Base-by-base conservation (phyloP, 768 basidiomycete species). In the Amanita thiersii region DNA sequence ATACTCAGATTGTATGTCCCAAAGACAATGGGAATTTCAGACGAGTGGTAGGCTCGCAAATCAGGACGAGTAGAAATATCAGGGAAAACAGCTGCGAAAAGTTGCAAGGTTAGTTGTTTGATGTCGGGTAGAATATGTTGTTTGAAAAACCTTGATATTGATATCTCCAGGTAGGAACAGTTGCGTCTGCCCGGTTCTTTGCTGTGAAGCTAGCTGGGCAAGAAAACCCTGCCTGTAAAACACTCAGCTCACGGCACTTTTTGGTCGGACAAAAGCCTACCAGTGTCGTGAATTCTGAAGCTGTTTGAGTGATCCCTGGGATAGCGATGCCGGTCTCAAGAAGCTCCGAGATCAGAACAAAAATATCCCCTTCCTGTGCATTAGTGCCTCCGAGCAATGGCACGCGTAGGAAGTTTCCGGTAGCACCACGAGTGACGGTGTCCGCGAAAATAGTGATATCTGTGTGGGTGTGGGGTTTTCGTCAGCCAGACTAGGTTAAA, bases 11-110 rank as follows among this genome's bases (percentile, higher is more conserved):
- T 55, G 47, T 56, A 62, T 1, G 63, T 62, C 2, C 63, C 65
- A 37, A 68, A 70, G 23, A 65, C 57, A 20, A 65, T 47, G 0
- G 68, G 65, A 21, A 70, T 59, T 29, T 67, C 61, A 0, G 65
- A 59, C 0, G 60, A 55, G 29, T 69, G 67, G 44, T 59, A 66
- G 2, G 65, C 59, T 4, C 67, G 59, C 4, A 65, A 39, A 38
- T 61, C 60, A 0, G 58, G 52, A 4, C 57, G 55, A 9, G 48
- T 48, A 2, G 63, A 61, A 17, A 66, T 60, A 31, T 62, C 60
- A 3, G 58, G 60, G 40, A 65, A 68, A n/a, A 65, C 51, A 19
- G 52, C 64, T 66, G 17, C 17, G 26, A 19, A 26, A 15, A 12
- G 24, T 26, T 39, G 18, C n/a, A n/a, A n/a, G n/a, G n/a, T n/a